Evolutionary conservation across 1,139 yeast species (phyloP).

Genomic region (Protomyces pachydermus): DNA sequence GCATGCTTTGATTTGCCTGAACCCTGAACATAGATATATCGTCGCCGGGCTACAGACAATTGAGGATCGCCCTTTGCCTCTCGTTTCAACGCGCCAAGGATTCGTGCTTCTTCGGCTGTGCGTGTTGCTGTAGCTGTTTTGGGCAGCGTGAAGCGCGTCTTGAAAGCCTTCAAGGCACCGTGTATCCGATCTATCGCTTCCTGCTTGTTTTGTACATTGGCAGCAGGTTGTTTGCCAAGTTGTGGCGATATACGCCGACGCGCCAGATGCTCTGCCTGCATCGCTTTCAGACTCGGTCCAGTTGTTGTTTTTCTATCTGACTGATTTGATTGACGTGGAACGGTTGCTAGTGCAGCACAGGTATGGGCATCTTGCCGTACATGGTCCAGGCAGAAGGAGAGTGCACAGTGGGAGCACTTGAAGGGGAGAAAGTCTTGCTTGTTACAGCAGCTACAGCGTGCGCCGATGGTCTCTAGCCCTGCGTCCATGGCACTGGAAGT

Average conservation of each 20-base stretch:
- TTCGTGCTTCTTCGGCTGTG: not conserved
- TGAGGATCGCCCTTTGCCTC: conserved; percentile 16
- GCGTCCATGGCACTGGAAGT: conserved; percentile 8
- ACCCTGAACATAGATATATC: not conserved
- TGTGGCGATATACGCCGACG: not conserved
- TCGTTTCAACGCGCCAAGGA: not conserved
- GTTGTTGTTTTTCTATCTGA: not conserved
- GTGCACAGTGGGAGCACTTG: conserved; percentile 8
- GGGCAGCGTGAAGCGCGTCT: not conserved
- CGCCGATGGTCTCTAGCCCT: conserved; percentile 15
- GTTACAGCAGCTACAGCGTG: conserved; percentile 14
- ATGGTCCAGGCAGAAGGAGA: conserved; percentile 10
- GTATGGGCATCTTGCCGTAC: not conserved
- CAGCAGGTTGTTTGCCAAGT: not conserved
- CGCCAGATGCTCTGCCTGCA: conserved; percentile 23
- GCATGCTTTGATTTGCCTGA: not conserved
- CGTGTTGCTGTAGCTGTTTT: not conserved
- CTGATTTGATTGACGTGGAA: not conserved
- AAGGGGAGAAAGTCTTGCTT: conserved; percentile 22
- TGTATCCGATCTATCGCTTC: not conserved
- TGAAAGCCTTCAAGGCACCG: not conserved
- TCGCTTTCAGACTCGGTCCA: conserved; percentile 11
- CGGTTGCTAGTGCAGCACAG: not conserved
- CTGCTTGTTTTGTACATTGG: not conserved
- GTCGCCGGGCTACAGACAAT: not conserved